These are phyloP conservation scores for Globisporangium megalacanthum DNA, from an alignment of 352 stramenopile species.

Conservation along the genomic window DNA sequence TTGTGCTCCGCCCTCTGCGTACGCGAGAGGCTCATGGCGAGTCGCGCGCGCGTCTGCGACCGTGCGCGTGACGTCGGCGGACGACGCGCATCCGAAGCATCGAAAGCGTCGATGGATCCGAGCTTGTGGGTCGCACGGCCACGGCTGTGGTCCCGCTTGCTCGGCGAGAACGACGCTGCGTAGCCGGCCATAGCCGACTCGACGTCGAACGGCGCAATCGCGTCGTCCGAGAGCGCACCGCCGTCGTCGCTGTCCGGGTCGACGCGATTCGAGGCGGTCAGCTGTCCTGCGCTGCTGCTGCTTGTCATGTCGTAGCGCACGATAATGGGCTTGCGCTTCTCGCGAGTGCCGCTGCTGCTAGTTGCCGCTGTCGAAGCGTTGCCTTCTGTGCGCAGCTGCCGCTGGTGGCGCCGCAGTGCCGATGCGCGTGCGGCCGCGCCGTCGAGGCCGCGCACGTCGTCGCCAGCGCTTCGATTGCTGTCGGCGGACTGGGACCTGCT, in stretches of 20 bases:
- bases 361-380: constrained; percentile 4
- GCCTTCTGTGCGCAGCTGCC: constrained; percentile 5
- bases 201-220: constrained; percentile 13
- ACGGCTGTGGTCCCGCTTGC: constrained; percentile 1
- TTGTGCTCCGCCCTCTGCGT: constrained; percentile 16
- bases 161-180: constrained; percentile 21
- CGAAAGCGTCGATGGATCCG: background rate
- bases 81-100: no score
- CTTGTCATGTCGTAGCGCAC: constrained; percentile 23
- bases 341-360: constrained; percentile 15
- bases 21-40: constrained; percentile 15
- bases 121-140: background rate
- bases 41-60: constrained; percentile 22
- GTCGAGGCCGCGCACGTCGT: background rate
- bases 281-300: background rate
- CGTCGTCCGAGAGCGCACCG: constrained; percentile 10
- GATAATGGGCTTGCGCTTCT: constrained; percentile 26
- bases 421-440: background rate
- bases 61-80: constrained; percentile 19
- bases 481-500: constrained; percentile 8
- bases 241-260: constrained; percentile 4
- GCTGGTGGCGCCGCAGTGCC: constrained; percentile 5
- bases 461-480: background rate
- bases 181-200: constrained; percentile 20
- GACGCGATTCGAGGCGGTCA: constrained; percentile 1